Percentiles rank a stretch among this genome's conserved stretches.
These are phyloP conservation scores for Ustilago crameri DNA, from an alignment of 1,284 basidiomycete genomes.

Conservation along the genomic window DNA sequence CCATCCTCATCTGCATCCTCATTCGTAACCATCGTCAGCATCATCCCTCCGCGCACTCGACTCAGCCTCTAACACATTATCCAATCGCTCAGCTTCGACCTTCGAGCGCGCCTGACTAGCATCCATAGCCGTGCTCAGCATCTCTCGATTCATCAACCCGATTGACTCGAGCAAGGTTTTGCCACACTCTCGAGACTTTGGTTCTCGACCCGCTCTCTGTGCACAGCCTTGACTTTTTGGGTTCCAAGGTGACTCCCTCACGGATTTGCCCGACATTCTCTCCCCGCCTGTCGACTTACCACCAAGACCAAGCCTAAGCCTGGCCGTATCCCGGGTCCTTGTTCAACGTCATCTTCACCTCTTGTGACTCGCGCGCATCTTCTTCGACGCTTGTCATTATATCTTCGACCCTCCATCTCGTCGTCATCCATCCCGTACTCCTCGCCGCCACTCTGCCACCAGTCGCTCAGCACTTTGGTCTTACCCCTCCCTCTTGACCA, in stretches of 20 bases:
- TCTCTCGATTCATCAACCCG: slow-evolving; percentile 6
- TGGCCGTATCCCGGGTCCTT: background rate
- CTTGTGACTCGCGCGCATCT: slow-evolving; percentile 29
- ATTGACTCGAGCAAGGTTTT: background rate
- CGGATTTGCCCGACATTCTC: background rate
- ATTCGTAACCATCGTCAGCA: slow-evolving; percentile 11
- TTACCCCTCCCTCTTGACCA: background rate
- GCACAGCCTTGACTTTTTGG: slow-evolving; percentile 11
- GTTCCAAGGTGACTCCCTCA: background rate
- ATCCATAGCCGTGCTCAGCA: slow-evolving; percentile 5
- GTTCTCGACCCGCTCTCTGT: background rate
- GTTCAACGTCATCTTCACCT: slow-evolving; percentile 8
- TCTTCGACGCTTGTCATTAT: background rate
- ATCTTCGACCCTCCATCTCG: background rate
- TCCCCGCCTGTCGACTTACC: background rate
- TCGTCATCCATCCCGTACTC: slow-evolving; percentile 1
- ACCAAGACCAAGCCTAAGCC: background rate
- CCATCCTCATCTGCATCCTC: slow-evolving; percentile 1
- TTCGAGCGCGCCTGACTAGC: slow-evolving; percentile 14
- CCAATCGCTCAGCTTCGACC: background rate
- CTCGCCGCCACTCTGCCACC: slow-evolving; percentile 12
- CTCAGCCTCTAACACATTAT: background rate
- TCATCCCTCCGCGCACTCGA: background rate
- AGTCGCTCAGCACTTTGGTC: background rate
- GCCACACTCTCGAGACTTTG: background rate